Evolutionary conservation across 345 rosid species (phyloP).

Genomic region (thale cress (Arabidopsis thaliana)): DNA sequence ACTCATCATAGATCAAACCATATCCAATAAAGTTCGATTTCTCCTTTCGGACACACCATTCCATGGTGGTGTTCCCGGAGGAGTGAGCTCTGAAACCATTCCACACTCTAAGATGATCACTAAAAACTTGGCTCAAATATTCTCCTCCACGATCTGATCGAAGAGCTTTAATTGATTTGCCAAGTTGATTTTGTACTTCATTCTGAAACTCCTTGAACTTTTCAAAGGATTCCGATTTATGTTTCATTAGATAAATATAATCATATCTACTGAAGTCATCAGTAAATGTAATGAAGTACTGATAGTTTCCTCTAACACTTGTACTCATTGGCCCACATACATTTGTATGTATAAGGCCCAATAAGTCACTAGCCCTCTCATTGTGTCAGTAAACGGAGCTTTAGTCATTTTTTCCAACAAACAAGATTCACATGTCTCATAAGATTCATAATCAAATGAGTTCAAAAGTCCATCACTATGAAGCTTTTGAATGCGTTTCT

Average conservation of each 20-base stretch:
- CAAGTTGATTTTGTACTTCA: too few species aligned
- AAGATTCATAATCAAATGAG: background rate
- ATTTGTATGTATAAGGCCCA: background rate
- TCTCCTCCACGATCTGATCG: too few species aligned
- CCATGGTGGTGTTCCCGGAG: too few species aligned
- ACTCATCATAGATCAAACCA: too few species aligned
- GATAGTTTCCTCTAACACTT: background rate
- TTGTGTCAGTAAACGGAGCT: background rate
- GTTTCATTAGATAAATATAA: constrained; percentile 23
- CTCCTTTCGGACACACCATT: background rate
- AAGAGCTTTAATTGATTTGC: too few species aligned
- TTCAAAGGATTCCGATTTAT: background rate
- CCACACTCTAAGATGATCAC: too few species aligned
- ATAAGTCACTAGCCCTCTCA: background rate
- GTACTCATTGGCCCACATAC: constrained; percentile 4
- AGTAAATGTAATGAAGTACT: constrained; percentile 18
- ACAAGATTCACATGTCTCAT: background rate
- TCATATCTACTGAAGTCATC: background rate
- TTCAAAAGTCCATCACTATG: background rate
- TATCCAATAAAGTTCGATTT: background rate
- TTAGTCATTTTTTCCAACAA: background rate
- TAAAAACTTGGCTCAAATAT: too few species aligned
- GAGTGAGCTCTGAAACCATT: too few species aligned
- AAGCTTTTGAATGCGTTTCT: background rate
- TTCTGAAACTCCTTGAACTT: too few species aligned